phyloP scores from a whole-genome alignment of 2,329 filamentous ascomycete species.

The Coleophoma crateriformis region DNA sequence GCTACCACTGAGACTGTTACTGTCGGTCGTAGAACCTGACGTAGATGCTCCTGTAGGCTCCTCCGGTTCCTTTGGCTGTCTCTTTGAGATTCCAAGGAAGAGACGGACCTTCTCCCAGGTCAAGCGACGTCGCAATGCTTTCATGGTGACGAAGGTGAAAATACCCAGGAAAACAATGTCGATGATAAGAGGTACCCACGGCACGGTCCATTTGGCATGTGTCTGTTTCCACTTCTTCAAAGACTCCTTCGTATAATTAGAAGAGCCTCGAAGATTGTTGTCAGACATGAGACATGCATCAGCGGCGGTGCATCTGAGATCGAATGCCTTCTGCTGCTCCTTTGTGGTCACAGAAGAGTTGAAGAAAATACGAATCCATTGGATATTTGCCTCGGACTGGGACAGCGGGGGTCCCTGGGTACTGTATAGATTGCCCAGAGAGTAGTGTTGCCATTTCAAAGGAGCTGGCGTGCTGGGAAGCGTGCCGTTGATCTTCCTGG shows the following conservation, averaged over 20 bases:
- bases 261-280: slow-evolving; percentile 7
- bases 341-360: slow-evolving; percentile 37
- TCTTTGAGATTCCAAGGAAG: slow-evolving; percentile 1
- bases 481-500: slow-evolving; percentile 19
- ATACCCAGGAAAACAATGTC: slow-evolving; percentile 1
- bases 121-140: slow-evolving; percentile 1
- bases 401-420: slow-evolving; percentile 38
- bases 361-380: slow-evolving; percentile 43
- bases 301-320: slow-evolving; percentile 21
- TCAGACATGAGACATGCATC: slow-evolving; percentile 26
- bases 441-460: slow-evolving; percentile 41
- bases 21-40: background rate
- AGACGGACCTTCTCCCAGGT: background rate
- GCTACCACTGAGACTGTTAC: background rate
- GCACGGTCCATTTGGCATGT: slow-evolving; percentile 2
- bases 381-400: slow-evolving; percentile 34
- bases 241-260: slow-evolving; percentile 6
- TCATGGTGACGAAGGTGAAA: slow-evolving; percentile 1
- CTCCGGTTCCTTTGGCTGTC: background rate
- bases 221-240: slow-evolving; percentile 6
- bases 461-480: slow-evolving; percentile 35
- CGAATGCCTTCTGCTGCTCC: slow-evolving; percentile 19
- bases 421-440: slow-evolving; percentile 35
- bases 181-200: slow-evolving; percentile 4
- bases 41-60: background rate